Evolutionary conservation across 768 basidiomycete genomes (phyloP).

Genomic region (Imleria badia): DNA sequence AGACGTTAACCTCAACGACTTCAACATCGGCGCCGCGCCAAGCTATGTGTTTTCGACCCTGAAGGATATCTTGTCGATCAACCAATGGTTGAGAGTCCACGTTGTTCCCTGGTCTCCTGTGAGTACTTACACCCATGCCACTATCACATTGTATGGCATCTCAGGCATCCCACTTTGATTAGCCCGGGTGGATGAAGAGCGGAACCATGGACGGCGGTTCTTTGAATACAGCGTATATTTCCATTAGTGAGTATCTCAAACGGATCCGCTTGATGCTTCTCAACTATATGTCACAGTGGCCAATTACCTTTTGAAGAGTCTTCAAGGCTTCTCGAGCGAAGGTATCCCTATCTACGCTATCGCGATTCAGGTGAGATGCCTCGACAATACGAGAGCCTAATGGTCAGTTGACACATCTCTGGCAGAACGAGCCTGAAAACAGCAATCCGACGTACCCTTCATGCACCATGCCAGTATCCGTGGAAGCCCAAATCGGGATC

Average conservation of each 20-base stretch:
- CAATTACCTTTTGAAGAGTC: slow-evolving; percentile 66
- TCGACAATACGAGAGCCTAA: background rate
- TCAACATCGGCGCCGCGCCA: slow-evolving; percentile 59
- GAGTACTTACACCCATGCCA: slow-evolving; percentile 22
- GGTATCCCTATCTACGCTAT: slow-evolving; percentile 65
- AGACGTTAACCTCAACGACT: slow-evolving; percentile 56
- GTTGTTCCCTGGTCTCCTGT: slow-evolving; percentile 77
- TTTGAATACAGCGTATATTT: slow-evolving; percentile 47
- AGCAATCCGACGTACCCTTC: slow-evolving; percentile 71
- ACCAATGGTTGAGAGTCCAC: slow-evolving; percentile 52
- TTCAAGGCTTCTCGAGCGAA: slow-evolving; percentile 65
- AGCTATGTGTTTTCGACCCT: slow-evolving; percentile 63
- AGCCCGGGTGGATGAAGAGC: slow-evolving; percentile 83
- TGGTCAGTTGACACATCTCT: background rate
- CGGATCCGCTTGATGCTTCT: background rate
- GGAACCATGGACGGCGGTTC: slow-evolving; percentile 69
- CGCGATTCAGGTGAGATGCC: slow-evolving; percentile 44
- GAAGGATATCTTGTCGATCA: slow-evolving; percentile 60
- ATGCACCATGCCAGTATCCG: slow-evolving; percentile 49
- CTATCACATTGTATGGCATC: background rate
- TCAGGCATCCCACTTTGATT: slow-evolving; percentile 2
- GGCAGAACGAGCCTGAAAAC: slow-evolving; percentile 53
- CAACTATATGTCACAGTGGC: slow-evolving; percentile 47
- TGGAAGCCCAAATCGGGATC: slow-evolving; percentile 59
- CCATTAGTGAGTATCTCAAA: slow-evolving; percentile 42